Conservation (phyloP, 2,329 filamentous ascomycete genomes). For the Aureobasidium vineae region DNA sequence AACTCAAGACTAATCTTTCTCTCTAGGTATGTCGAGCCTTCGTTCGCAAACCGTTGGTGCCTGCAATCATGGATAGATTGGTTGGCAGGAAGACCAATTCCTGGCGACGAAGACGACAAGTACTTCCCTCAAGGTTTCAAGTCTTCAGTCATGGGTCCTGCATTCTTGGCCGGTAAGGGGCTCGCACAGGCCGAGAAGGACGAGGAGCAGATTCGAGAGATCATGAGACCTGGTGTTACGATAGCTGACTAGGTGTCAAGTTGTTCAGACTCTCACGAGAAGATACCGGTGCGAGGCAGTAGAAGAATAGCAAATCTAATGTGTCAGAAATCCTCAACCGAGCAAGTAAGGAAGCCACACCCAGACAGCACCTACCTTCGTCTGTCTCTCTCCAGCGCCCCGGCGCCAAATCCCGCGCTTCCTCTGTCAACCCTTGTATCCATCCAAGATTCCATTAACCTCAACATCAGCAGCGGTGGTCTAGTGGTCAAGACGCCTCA, state of each 20-base stretch:
- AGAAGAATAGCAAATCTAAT: neutral
- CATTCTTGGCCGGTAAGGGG: conserved; percentile 52
- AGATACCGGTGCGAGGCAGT: neutral
- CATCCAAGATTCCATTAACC: neutral
- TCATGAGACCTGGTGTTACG: conserved; percentile 5
- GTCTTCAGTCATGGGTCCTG: conserved; percentile 63
- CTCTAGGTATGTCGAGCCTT: conserved; percentile 50
- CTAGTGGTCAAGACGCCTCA: conserved; percentile 4
- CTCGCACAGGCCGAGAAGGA: conserved; percentile 34
- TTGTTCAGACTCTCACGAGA: neutral
- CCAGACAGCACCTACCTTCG: neutral
- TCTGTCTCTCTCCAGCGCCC: neutral
- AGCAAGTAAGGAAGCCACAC: neutral
- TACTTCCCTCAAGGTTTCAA: conserved; percentile 54
- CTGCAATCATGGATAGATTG: conserved; percentile 54
- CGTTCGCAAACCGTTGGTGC: conserved; percentile 62
- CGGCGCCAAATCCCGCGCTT: neutral
- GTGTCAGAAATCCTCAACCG: neutral
- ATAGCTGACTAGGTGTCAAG: neutral
- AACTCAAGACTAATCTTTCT: neutral
- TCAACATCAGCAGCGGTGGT: neutral
- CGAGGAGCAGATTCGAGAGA: conserved; percentile 26
- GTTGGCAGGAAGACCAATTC: conserved; percentile 47
- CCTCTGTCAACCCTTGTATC: neutral
- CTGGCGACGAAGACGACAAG: conserved; percentile 49